These are phyloP conservation scores for Clonostachys rosea DNA, from an alignment of 2,329 filamentous ascomycete species.

Conservation along the genomic window DNA sequence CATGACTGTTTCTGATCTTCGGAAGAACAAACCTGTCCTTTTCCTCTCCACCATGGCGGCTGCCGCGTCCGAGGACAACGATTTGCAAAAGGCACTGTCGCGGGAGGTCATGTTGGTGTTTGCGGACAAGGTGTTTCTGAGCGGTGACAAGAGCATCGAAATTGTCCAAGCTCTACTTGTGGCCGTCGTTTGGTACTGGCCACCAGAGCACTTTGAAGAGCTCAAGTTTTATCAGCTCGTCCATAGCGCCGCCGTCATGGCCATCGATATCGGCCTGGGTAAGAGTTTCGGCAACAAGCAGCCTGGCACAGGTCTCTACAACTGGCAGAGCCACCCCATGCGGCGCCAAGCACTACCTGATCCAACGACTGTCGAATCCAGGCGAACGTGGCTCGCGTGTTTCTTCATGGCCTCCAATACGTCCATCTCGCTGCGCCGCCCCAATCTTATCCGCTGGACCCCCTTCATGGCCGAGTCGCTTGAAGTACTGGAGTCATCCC, in stretches of 20 bases:
- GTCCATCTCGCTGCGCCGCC: conserved; percentile 56
- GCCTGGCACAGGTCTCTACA: conserved; percentile 5
- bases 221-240: conserved; percentile 87
- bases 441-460: conserved; percentile 55
- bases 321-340: conserved; percentile 35
- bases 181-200: conserved; percentile 78
- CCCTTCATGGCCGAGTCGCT: conserved; percentile 58
- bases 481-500: conserved; percentile 46
- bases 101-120: conserved; percentile 68
- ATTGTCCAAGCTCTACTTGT: conserved; percentile 76
- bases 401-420: conserved; percentile 57
- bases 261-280: conserved; percentile 76
- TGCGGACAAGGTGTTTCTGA: conserved; percentile 69
- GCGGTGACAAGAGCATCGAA: conserved; percentile 78
- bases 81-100: conserved; percentile 56
- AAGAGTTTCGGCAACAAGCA: conserved; percentile 12
- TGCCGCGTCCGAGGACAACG: conserved; percentile 51
- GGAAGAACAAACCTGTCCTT: conserved; percentile 56
- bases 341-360: conserved; percentile 36
- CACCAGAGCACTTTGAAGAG: conserved; percentile 78
- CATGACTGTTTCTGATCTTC: conserved; percentile 49
- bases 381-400: conserved; percentile 54
- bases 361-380: conserved; percentile 47
- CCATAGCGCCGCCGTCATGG: conserved; percentile 77
- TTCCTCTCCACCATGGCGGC: conserved; percentile 69